Conservation (phyloP, 1,139 yeast species). For the Debaryomyces fabryi region DNA sequence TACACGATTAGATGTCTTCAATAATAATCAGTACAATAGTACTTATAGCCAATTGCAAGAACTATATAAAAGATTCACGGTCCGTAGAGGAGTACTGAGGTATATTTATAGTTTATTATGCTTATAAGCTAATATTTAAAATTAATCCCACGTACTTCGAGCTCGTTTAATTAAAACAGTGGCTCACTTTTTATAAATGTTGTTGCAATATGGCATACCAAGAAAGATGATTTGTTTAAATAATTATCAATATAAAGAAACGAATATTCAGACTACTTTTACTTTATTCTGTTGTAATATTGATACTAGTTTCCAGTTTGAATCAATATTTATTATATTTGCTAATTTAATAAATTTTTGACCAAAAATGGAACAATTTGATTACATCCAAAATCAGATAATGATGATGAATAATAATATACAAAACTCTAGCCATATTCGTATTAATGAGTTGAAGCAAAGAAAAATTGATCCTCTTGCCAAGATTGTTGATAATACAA, state of each 20-base stretch:
- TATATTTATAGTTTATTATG: not conserved
- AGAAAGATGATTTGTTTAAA: not conserved
- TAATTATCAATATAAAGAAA: conserved; percentile 3
- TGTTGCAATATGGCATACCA: conserved; percentile 6
- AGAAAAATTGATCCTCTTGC: not conserved
- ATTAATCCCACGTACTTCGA: not conserved
- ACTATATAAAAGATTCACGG: not conserved
- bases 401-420: not conserved
- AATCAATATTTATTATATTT: not conserved
- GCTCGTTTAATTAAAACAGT: not conserved
- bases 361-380: conserved; percentile 1
- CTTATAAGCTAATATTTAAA: not conserved
- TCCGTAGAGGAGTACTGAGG: not conserved
- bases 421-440: not conserved
- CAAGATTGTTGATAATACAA: not conserved
- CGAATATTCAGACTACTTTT: not conserved
- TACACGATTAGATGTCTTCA: conserved; percentile 5
- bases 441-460: not conserved
- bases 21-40: not conserved
- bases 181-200: conserved; percentile 2
- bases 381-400: not conserved
- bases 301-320: not conserved
- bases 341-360: not conserved
- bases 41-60: not conserved
- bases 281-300: not conserved